phyloP scores from a whole-genome alignment of 2,329 filamentous ascomycete genomes.

The Aspergillus pseudotamarii region DNA sequence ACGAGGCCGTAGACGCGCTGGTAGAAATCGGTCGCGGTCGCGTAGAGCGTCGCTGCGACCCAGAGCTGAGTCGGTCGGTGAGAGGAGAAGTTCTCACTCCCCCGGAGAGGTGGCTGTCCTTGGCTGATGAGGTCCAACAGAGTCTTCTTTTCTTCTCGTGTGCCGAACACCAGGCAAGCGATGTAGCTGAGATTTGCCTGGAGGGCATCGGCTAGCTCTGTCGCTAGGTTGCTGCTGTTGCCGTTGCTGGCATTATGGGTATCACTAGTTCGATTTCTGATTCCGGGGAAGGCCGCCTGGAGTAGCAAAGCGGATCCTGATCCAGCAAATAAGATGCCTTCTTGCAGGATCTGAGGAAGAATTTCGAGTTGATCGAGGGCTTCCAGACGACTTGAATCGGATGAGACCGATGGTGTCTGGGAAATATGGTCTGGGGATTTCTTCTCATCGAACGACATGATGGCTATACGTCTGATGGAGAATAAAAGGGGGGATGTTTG shows the following conservation, averaged over 20 bases:
- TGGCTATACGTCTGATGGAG: not conserved
- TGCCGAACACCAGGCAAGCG: constrained; percentile 39
- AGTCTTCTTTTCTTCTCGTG: constrained; percentile 30
- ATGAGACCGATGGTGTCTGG: constrained; percentile 16
- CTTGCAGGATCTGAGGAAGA: constrained; percentile 38
- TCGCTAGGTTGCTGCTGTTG: constrained; percentile 26
- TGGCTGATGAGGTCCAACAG: constrained; percentile 30
- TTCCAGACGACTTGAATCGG: constrained; percentile 26
- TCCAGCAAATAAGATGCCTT: constrained; percentile 40
- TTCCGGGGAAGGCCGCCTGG: constrained; percentile 34
- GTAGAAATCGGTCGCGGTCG: constrained; percentile 40
- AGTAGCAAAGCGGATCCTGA: constrained; percentile 37
- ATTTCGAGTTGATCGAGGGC: constrained; percentile 37
- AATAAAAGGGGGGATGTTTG: not conserved
- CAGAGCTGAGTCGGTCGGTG: constrained; percentile 32
- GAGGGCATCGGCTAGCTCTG: constrained; percentile 33
- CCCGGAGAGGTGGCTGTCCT: constrained; percentile 25
- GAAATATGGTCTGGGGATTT: constrained; percentile 12
- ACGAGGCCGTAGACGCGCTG: constrained; percentile 40
- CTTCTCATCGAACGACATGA: constrained; percentile 14
- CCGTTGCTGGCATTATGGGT: constrained; percentile 20
- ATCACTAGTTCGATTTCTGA: constrained; percentile 16
- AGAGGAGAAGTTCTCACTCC: constrained; percentile 25
- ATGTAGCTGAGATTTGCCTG: constrained; percentile 37
- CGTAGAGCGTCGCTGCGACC: constrained; percentile 40